A percentile compares a stretch with the other conserved stretches of the same genome.
Evolutionary conservation across 192 early-diverging fungal genomes (phyloP).

Genomic region (Piromyces finnis): DNA sequence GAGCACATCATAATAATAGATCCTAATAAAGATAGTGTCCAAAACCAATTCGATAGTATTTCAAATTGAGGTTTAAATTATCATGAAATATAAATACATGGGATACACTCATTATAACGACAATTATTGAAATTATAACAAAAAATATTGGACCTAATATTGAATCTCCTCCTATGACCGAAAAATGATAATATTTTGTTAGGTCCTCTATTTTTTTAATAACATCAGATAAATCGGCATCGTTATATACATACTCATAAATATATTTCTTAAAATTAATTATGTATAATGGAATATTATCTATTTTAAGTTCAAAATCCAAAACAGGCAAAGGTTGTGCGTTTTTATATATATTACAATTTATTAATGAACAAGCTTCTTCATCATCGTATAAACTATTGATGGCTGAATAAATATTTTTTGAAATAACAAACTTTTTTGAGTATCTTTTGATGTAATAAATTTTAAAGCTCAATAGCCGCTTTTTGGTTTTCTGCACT

Average conservation of each 20-base stretch:
- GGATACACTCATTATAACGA: background rate
- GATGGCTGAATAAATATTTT: background rate
- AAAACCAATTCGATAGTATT: too few species aligned
- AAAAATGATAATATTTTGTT: background rate
- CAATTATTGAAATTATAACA: background rate
- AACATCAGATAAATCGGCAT: background rate
- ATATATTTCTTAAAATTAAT: background rate
- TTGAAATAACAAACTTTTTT: background rate
- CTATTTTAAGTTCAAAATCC: background rate
- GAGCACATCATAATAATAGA: too few species aligned
- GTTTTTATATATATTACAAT: too few species aligned
- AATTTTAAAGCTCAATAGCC: background rate
- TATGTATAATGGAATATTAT: background rate
- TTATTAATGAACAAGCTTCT: too few species aligned
- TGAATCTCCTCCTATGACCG: background rate
- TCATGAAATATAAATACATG: background rate
- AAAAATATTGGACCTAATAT: background rate
- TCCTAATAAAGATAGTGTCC: too few species aligned
- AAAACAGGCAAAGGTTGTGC: background rate
- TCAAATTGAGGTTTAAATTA: background rate
- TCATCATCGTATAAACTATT: too few species aligned
- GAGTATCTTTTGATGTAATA: background rate
- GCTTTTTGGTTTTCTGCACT: background rate
- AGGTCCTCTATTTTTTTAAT: background rate
- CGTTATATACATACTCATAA: background rate